Base-by-base conservation (phyloP, 179 eudicot genomes). In the Vitellaria paradoxa region DNA sequence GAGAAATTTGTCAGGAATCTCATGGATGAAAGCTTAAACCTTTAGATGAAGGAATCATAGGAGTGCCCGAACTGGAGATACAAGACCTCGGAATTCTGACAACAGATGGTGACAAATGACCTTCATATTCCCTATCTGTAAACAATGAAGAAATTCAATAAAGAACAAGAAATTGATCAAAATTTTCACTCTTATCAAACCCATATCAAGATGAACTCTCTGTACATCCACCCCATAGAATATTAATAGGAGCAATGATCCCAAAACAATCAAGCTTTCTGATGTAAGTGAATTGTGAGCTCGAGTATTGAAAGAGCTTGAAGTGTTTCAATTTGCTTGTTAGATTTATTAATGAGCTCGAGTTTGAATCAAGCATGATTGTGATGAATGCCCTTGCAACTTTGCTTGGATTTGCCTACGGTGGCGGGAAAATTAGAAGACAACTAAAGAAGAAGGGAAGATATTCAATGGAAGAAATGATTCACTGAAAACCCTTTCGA, bases 71-170 rank as follows among this genome's bases (percentile, higher is more conserved):
- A 72, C 37, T 77, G 60, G 89, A 77, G 68, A 81, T 65, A 65
- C 82, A 74, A 55, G 83, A 73, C 57, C 42, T 74, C 7, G 91
- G 90, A 75, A 88, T 82, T 80, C 87, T 85, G 68, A 88, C 88
- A 64, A 82, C 80, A 3, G 88, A 74, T 62, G 68, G 64, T 65
- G 90, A 80, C 17, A 90, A 80, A 69, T 78, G 81, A 20, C 87
- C 87, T 74, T 80, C 82, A 61, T 57, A 59, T 75, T 78, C 82
- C 55, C 77, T 80, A 18, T 59, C 89, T 86, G 84, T 59, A 76
- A 81, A 72, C 20, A 64, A 64, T 49, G 37, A 77, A 9, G 4
- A 21, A 10, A 70, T 2, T 18, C 11, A 11, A 6, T n/a, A 37
- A 79, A 73, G 2, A 30, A 30, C 37, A 30, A 30, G 37, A 30